Evolutionary conservation across 768 basidiomycete species (phyloP).

Genomic region (Agrocybe pediades): DNA sequence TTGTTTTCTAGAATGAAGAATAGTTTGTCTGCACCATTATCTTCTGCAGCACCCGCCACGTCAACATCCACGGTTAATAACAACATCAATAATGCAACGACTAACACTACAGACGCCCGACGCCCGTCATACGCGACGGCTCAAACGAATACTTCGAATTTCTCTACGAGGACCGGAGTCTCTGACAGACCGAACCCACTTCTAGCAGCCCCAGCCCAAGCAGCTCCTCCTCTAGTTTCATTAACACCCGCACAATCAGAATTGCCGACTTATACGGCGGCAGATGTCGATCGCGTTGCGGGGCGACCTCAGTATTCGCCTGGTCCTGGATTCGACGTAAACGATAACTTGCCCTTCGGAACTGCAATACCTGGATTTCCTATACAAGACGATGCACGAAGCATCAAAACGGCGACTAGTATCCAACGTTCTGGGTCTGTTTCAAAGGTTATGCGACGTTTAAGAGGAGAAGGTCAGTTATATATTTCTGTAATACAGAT

Average conservation of each 20-base stretch:
- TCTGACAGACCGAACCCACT: slow-evolving; percentile 64
- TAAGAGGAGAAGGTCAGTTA: slow-evolving; percentile 81
- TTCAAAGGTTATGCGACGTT: slow-evolving; percentile 86
- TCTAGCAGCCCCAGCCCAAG: slow-evolving; percentile 50
- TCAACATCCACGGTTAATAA: slow-evolving; percentile 32
- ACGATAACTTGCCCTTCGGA: slow-evolving; percentile 59
- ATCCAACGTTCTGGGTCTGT: slow-evolving; percentile 80
- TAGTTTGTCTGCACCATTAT: slow-evolving; percentile 68
- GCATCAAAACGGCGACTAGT: slow-evolving; percentile 75
- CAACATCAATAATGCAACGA: slow-evolving; percentile 29
- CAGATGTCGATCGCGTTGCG: slow-evolving; percentile 59
- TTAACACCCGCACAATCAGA: slow-evolving; percentile 85
- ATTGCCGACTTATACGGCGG: slow-evolving; percentile 62
- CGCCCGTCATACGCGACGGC: slow-evolving; percentile 55
- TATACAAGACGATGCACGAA: slow-evolving; percentile 87
- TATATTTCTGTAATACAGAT: slow-evolving; percentile 9
- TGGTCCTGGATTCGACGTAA: slow-evolving; percentile 49
- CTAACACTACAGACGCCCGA: slow-evolving; percentile 46
- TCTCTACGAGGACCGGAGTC: slow-evolving; percentile 46
- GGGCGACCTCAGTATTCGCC: slow-evolving; percentile 47
- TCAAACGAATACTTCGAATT: slow-evolving; percentile 48
- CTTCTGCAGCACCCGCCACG: slow-evolving; percentile 49
- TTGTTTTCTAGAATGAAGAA: slow-evolving; percentile 82
- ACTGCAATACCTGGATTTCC: slow-evolving; percentile 91
- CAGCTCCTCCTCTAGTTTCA: slow-evolving; percentile 83